Conservation (phyloP, 2,329 filamentous ascomycete genomes). For the Dactylellina haptotyla region DNA sequence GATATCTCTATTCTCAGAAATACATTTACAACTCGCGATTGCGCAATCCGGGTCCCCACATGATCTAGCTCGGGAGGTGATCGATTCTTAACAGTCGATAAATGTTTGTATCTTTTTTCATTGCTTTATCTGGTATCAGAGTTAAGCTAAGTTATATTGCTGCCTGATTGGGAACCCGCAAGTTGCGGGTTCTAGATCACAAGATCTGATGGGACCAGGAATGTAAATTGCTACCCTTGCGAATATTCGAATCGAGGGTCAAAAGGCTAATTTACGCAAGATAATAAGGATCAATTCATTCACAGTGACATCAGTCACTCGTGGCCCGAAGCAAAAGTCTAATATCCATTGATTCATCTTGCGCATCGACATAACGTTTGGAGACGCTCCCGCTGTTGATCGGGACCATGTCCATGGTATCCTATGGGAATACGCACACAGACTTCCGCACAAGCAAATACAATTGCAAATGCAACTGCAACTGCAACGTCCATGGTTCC, state of each 20-base stretch:
- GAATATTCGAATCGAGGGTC: not conserved
- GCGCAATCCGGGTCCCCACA: not conserved
- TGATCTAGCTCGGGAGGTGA: not conserved
- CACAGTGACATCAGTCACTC: conserved; percentile 11
- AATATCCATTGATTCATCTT: not conserved
- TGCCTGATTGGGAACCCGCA: not conserved
- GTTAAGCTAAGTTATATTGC: not conserved
- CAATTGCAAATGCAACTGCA: conserved; percentile 6
- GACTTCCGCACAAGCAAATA: conserved; percentile 50
- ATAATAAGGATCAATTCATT: conserved; percentile 17
- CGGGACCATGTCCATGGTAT: conserved; percentile 37
- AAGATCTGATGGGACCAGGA: conserved; percentile 9
- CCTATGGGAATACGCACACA: conserved; percentile 38
- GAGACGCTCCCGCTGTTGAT: conserved; percentile 31
- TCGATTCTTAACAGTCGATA: too few species aligned
- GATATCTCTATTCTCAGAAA: not conserved
- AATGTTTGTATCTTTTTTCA: too few species aligned
- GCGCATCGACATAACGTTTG: conserved; percentile 49
- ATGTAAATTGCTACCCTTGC: not conserved
- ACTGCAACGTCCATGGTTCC: too few species aligned
- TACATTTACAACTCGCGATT: too few species aligned
- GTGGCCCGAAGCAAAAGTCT: not conserved
- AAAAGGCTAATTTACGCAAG: not conserved
- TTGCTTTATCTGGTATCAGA: not conserved
- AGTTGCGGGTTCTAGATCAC: conserved; percentile 15